Evolutionary conservation across 441 rosid genomes (phyloP).

Genomic region (Populus hybrid): DNA sequence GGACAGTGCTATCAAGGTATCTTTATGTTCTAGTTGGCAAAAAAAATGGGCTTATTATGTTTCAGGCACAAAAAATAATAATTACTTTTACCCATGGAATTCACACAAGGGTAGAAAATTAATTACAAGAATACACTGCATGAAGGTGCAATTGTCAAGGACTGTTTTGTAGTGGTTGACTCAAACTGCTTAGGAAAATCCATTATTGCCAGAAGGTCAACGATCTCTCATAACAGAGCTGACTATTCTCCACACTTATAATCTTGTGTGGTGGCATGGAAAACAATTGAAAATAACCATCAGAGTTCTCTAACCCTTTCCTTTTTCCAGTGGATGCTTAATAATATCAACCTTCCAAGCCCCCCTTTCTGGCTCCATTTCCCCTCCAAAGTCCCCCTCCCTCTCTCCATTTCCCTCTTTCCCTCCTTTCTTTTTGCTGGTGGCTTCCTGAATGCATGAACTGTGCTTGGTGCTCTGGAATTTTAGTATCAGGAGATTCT

Average conservation of each 20-base stretch:
- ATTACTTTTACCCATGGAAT: neutral
- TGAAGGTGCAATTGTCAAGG: neutral
- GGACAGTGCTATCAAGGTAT: conserved; percentile 69
- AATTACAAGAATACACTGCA: neutral
- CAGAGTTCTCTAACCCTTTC: neutral
- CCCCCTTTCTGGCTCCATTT: neutral
- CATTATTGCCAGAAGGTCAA: neutral
- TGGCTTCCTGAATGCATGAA: neutral
- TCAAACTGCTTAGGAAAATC: neutral
- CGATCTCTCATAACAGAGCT: neutral
- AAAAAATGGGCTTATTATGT: neutral
- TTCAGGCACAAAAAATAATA: neutral
- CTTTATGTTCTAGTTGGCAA: conserved; percentile 5
- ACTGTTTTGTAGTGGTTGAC: neutral
- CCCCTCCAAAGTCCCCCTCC: neutral
- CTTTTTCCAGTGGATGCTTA: neutral
- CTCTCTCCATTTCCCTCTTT: neutral
- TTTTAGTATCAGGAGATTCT: neutral
- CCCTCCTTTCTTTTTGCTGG: neutral
- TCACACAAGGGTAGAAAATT: neutral
- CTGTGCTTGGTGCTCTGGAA: neutral
- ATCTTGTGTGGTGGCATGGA: neutral
- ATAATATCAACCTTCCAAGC: neutral
- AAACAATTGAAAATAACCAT: neutral
- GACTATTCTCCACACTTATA: neutral